Evolutionary conservation across 2,329 filamentous ascomycete species (phyloP).

Genomic region (Aspergillus chevalieri): DNA sequence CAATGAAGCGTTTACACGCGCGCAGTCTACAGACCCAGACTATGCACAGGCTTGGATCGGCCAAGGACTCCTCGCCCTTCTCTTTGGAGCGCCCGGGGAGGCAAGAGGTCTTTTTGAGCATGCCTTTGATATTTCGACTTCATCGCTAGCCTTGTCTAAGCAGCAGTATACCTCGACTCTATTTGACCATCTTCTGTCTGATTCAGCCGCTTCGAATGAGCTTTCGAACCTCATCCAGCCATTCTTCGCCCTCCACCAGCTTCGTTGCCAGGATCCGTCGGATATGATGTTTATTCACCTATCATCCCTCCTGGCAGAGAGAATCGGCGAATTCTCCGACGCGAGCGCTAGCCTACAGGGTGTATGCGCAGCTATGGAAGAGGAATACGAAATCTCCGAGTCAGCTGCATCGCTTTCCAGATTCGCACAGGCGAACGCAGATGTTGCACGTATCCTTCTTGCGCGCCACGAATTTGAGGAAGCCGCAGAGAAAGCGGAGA

Average conservation of each 20-base stretch:
- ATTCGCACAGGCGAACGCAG: slow-evolving; percentile 78
- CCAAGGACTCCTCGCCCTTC: slow-evolving; percentile 75
- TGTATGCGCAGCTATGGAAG: slow-evolving; percentile 66
- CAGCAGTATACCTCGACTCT: slow-evolving; percentile 72
- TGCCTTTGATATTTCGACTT: slow-evolving; percentile 84
- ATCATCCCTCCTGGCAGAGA: slow-evolving; percentile 72
- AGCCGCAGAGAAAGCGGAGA: slow-evolving; percentile 74
- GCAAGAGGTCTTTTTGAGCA: slow-evolving; percentile 84
- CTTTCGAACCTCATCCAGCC: slow-evolving; percentile 68
- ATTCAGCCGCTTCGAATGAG: slow-evolving; percentile 48
- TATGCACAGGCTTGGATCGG: slow-evolving; percentile 92
- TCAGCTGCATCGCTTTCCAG: slow-evolving; percentile 64
- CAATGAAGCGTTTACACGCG: slow-evolving; percentile 80
- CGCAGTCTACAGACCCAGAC: slow-evolving; percentile 90
- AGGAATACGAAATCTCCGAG: slow-evolving; percentile 78
- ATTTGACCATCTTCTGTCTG: slow-evolving; percentile 71
- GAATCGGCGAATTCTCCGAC: slow-evolving; percentile 61
- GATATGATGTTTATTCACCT: slow-evolving; percentile 72
- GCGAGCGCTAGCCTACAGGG: slow-evolving; percentile 59
- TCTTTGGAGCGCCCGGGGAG: slow-evolving; percentile 68
- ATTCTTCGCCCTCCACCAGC: slow-evolving; percentile 79
- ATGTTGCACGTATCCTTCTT: slow-evolving; percentile 78
- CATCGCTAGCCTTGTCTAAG: slow-evolving; percentile 65
- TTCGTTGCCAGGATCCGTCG: slow-evolving; percentile 63
- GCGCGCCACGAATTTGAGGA: slow-evolving; percentile 58